phyloP scores from a whole-genome alignment of 345 rosid genomes.

The Sisymbrium irio region DNA sequence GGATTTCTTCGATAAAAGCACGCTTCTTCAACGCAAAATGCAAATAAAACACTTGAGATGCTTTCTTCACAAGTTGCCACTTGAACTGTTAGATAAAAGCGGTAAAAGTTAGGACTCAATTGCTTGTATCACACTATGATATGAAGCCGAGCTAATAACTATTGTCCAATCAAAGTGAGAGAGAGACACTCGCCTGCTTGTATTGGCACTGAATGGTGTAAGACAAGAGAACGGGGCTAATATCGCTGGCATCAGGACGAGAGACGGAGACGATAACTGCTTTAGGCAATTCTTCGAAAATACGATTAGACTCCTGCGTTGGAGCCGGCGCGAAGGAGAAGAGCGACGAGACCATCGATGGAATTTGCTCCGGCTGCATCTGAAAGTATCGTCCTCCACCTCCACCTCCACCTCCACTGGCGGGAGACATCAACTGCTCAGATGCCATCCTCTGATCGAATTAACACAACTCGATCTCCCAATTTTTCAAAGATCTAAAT shows the following conservation, averaged over 20 bases:
- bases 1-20: slow-evolving; percentile 88
- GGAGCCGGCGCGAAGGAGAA: slow-evolving; percentile 52
- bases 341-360: slow-evolving; percentile 51
- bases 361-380: slow-evolving; percentile 68
- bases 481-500: slow-evolving; percentile 18
- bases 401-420: slow-evolving; percentile 41
- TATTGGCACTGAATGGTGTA: slow-evolving; percentile 84
- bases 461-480: background rate
- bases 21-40: slow-evolving; percentile 95
- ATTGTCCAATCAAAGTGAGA: background rate
- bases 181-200: slow-evolving; percentile 60
- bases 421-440: slow-evolving; percentile 67
- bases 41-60: slow-evolving; percentile 82
- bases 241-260: slow-evolving; percentile 85
- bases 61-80: slow-evolving; percentile 86
- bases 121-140: background rate
- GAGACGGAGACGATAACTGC: slow-evolving; percentile 76
- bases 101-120: slow-evolving; percentile 2
- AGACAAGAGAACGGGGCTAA: slow-evolving; percentile 76
- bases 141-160: background rate
- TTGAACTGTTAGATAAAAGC: slow-evolving; percentile 57
- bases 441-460: slow-evolving; percentile 48
- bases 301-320: slow-evolving; percentile 53
- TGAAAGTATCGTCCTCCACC: slow-evolving; percentile 60
- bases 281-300: slow-evolving; percentile 85